Conservation (phyloP, 2,329 filamentous ascomycete genomes). For the Fusarium bactridioides region DNA sequence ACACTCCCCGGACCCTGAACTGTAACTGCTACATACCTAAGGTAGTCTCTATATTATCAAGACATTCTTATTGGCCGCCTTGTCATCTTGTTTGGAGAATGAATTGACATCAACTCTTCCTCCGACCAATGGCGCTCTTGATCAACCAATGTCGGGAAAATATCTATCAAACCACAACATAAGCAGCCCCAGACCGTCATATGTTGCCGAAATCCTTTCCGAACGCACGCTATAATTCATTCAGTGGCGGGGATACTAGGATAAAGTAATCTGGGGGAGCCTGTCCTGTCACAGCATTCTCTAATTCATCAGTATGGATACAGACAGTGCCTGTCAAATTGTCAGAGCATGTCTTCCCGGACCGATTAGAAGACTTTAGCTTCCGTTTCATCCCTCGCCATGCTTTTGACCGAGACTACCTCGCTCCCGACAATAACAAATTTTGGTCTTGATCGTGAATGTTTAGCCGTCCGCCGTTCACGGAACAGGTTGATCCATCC, state of each 20-base stretch:
- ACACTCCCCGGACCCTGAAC: slow-evolving; percentile 33
- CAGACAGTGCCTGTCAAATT: neutral
- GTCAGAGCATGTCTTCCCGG: slow-evolving; percentile 19
- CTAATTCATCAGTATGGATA: slow-evolving; percentile 1
- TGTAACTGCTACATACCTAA: neutral
- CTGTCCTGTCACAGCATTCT: neutral
- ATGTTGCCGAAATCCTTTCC: slow-evolving; percentile 25
- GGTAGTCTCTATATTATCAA: slow-evolving; percentile 35
- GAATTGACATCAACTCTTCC: slow-evolving; percentile 40
- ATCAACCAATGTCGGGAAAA: slow-evolving; percentile 25
- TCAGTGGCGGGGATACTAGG: slow-evolving; percentile 10
- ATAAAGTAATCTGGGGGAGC: slow-evolving; percentile 33
- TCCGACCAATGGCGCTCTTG: slow-evolving; percentile 29
- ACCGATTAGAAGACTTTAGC: slow-evolving; percentile 27
- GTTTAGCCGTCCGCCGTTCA: slow-evolving; percentile 11
- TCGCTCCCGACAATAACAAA: neutral
- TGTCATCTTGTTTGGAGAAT: slow-evolving; percentile 42
- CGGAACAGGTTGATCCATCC: slow-evolving; percentile 6
- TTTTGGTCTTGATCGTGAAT: neutral
- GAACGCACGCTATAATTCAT: slow-evolving; percentile 5
- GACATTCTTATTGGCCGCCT: slow-evolving; percentile 38
- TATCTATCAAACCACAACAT: slow-evolving; percentile 21
- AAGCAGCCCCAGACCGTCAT: slow-evolving; percentile 15
- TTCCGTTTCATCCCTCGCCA: slow-evolving; percentile 24
- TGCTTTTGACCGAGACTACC: slow-evolving; percentile 5